phyloP scores from a whole-genome alignment of 2,329 filamentous ascomycete species.

The Colletotrichum ledebouriae region DNA sequence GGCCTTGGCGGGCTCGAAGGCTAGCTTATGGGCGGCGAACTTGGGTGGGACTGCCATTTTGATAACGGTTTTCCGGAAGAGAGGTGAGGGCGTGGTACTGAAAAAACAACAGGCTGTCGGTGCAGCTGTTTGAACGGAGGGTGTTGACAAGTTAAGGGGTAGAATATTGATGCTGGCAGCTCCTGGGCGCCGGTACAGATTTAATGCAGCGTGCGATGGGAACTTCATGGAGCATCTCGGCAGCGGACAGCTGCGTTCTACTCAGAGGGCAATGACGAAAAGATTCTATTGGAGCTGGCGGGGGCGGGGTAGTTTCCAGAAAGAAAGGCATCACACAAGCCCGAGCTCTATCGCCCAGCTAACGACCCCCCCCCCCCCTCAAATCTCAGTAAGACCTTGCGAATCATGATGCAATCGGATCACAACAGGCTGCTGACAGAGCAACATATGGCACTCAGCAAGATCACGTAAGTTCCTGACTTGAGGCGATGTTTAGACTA shows the following conservation, averaged over 20 bases:
- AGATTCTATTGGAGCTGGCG: constrained; percentile 30
- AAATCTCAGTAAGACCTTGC: constrained; percentile 1
- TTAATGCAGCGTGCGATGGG: constrained; percentile 30
- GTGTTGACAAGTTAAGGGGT: neutral
- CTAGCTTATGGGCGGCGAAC: constrained; percentile 79
- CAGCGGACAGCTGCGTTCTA: constrained; percentile 13
- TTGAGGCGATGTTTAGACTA: neutral
- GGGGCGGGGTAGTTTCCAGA: constrained; percentile 34
- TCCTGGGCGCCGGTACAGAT: constrained; percentile 29
- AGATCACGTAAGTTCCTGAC: constrained; percentile 22
- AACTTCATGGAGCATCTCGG: constrained; percentile 38
- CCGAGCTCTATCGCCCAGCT: neutral
- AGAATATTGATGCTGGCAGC: neutral
- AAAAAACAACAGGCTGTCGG: neutral
- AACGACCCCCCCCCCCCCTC: too few relatives aligned
- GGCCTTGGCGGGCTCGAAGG: constrained; percentile 56
- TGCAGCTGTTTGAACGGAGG: neutral
- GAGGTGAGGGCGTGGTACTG: neutral
- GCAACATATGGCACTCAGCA: constrained; percentile 4
- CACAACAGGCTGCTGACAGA: constrained; percentile 34
- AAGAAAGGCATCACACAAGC: neutral
- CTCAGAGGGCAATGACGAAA: constrained; percentile 20
- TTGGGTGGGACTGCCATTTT: constrained; percentile 82
- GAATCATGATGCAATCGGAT: constrained; percentile 38
- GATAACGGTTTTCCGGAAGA: constrained; percentile 15